Evolutionary conservation across 164 flowering plant species (phyloP), one percentile per base, ranked within the genome.

Genomic region (Magnolia kwangsiensis): DNA sequence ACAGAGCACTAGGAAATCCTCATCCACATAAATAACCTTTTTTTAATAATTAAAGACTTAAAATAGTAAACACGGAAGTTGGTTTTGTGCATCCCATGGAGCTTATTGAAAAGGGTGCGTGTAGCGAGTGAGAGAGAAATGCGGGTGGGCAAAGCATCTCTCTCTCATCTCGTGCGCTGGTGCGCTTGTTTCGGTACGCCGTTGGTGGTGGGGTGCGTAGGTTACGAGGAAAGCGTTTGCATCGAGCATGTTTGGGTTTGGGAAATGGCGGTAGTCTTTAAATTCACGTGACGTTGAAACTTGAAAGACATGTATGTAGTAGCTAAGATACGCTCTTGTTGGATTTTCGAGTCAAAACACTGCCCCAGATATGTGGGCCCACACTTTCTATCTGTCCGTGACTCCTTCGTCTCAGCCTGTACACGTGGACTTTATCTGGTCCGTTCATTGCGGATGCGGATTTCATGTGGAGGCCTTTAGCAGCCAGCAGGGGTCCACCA

Each of bases 261-360:
- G 66, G 50, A 73, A 55, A 59, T 29, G 75, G 75, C 75, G 75
- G 75, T 58, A 61, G 75, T 16, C 61, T 55, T 55, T 73, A 20
- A 50, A 73, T 73, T 73, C 75, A 73, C 75, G 75, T 61, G 75
- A 27, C 31, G 19, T 31, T 19, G 70, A 27, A 16, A 67, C 21
- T 67, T 67, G 71, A 29, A 11, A 67, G 18, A 29, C 71, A 37
- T 67, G 71, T 27, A 31, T 55, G 61, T 55, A 55, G 18, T 31
- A 31, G 71, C 24, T 19, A 67, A 14, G 71, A 67, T 67, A 67
- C 49, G 71, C 50, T 67, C 18, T 16, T 55, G 61, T 16, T 55
- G 61, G 45, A 37, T 37, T 37, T 37, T 37, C 45, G 45, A 37
- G 45, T 37, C 7, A 37, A 37, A 37, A 37, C 45, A 37, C 45